Evolutionary conservation across 768 basidiomycete species (phyloP).

Genomic region (Leccinum uliginosum): DNA sequence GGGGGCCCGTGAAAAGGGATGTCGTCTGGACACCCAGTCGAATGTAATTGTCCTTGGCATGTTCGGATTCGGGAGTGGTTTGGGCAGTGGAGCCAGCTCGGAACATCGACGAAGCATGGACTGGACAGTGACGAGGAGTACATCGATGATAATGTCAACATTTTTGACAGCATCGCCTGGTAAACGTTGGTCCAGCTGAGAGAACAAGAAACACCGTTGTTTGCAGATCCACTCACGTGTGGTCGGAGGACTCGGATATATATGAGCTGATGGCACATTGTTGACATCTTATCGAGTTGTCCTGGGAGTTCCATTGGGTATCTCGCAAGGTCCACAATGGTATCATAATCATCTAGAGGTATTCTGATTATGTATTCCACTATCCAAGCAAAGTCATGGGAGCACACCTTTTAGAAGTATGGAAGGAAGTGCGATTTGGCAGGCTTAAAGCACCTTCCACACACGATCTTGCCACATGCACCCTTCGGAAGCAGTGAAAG

Average conservation of each 20-base stretch:
- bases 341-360: conserved; percentile 34
- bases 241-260: conserved; percentile 30
- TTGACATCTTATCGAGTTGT: conserved; percentile 25
- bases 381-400: neutral
- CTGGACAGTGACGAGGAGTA: conserved; percentile 65
- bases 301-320: conserved; percentile 20
- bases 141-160: conserved; percentile 49
- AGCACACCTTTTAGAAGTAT: conserved; percentile 37
- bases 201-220: conserved; percentile 23
- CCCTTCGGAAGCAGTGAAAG: conserved; percentile 23
- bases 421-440: conserved; percentile 22
- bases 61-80: conserved; percentile 23
- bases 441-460: conserved; percentile 15
- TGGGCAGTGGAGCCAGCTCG: conserved; percentile 6
- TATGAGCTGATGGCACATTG: conserved; percentile 24
- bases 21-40: conserved; percentile 42
- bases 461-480: conserved; percentile 27
- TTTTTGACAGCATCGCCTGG: conserved; percentile 1
- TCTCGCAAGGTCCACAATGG: conserved; percentile 27
- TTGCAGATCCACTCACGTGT: conserved; percentile 28
- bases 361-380: neutral
- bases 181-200: neutral
- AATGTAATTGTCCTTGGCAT: conserved; percentile 46
- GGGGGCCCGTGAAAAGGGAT: conserved; percentile 42
- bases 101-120: conserved; percentile 44